Conservation (phyloP, 2,329 filamentous ascomycete genomes). For the Xylaria sp. region DNA sequence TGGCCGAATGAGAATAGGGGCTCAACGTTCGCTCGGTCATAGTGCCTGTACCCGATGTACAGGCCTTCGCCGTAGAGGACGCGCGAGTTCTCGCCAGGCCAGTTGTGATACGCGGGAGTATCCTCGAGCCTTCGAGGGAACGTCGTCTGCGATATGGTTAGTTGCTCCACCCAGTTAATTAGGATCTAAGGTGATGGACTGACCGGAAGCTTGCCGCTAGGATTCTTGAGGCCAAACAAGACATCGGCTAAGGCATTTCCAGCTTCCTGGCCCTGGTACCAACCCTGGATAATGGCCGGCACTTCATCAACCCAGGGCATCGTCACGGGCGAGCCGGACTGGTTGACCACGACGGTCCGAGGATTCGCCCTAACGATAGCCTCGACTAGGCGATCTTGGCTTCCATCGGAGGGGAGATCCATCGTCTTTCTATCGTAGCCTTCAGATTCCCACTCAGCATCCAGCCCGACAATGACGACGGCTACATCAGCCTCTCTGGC, state of each 20-base stretch:
- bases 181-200: conserved; percentile 18
- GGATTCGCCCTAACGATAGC: conserved; percentile 66
- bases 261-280: conserved; percentile 72
- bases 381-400: conserved; percentile 65
- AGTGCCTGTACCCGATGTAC: conserved; percentile 74
- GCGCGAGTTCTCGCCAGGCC: conserved; percentile 70
- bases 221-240: conserved; percentile 64
- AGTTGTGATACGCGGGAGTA: conserved; percentile 72
- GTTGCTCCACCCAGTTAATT: conserved; percentile 9
- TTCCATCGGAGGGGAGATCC: conserved; percentile 59
- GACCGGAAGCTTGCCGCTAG: conserved; percentile 69
- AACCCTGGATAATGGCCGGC: conserved; percentile 69
- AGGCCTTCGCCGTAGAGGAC: conserved; percentile 74
- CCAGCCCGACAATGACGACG: conserved; percentile 68
- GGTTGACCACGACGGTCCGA: conserved; percentile 68
- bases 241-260: conserved; percentile 70
- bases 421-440: conserved; percentile 68
- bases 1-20: conserved; percentile 75
- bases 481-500: conserved; percentile 68
- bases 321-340: conserved; percentile 68
- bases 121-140: conserved; percentile 68
- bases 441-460: conserved; percentile 77
- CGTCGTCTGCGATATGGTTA: conserved; percentile 51
- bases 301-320: conserved; percentile 72
- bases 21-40: conserved; percentile 62